Base-by-base conservation (phyloP, 768 basidiomycete genomes). In the Termitomyces sp. region DNA sequence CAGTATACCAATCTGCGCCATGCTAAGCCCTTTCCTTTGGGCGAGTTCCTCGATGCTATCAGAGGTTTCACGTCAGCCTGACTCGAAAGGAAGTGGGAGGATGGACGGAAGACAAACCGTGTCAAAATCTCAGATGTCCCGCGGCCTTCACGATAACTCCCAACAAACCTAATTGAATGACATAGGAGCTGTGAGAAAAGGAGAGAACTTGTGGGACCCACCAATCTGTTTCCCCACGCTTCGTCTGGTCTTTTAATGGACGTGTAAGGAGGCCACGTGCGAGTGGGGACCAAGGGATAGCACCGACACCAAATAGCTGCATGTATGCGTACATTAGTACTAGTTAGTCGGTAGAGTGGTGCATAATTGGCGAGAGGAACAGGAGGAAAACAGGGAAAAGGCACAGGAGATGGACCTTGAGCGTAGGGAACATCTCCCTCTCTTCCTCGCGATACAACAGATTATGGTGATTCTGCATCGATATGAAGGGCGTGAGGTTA, bases 391-490 rank as follows among this genome's bases (percentile, higher is more conserved):
- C n/a, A n/a, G n/a, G 12, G 22, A 4, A 22, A 18, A 49, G 11
- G 16, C 4, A 28, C 1, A 20, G 24, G 18, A 15, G 12, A 1
- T 11, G 11, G 28, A 79, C 83, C 73, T 83, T 82, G 36, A 84
- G 71, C 1, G 81, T 81, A 1, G 87, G 86, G 66, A 87, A 83
- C 83, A 85, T 84, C 65, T 85, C 84, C 2, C 84, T 74, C 66
- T 85, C 86, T 66, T 89, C 87, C 68, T 89, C 88, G 18, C 87
- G 75, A 65, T 89, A 88, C 9, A 84, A 66, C 6, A 86, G 70
- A 62, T 74, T 84, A 69, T 88, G 82, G 58, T 85, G 84, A 66
- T 88, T 88, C 69, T 88, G 87, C 86, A 88, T 86, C 0, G 83
- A 84, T 68, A 88, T 84, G 72, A 89, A 88, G 1, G 82, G 83